Evolutionary conservation across 2,329 filamentous ascomycete species (phyloP).

Genomic region (Ophiostoma piceae): DNA sequence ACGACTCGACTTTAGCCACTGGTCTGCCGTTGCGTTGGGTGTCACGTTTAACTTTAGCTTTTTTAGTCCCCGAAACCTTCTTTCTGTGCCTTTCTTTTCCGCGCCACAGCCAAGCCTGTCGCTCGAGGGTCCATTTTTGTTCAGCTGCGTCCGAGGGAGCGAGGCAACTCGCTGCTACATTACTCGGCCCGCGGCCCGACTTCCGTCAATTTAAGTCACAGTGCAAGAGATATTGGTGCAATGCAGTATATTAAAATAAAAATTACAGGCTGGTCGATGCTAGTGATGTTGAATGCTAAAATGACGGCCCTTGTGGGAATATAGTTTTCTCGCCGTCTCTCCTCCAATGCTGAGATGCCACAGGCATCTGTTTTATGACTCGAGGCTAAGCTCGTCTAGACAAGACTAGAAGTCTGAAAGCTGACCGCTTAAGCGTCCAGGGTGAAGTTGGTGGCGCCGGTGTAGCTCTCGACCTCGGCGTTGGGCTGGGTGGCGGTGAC

Average conservation of each 20-base stretch:
- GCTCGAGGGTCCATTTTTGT: too few relatives aligned
- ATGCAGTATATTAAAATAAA: not conserved
- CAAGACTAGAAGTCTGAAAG: too few relatives aligned
- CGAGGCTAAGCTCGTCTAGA: too few relatives aligned
- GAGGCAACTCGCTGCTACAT: too few relatives aligned
- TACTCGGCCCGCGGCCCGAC: too few relatives aligned
- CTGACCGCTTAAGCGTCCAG: not conserved
- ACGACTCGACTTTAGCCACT: not conserved
- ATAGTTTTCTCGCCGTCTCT: not conserved
- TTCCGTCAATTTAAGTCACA: too few relatives aligned
- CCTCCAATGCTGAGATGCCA: not conserved
- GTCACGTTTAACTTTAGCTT: not conserved
- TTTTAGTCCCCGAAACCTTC: not conserved
- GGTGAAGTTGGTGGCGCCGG: not conserved
- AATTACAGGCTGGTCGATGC: not conserved
- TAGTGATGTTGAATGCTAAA: not conserved
- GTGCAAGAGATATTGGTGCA: not conserved
- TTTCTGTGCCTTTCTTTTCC: not conserved
- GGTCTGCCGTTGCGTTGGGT: too few relatives aligned
- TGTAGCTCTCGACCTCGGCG: constrained; percentile 6
- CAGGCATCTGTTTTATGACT: too few relatives aligned
- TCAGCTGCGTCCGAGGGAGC: too few relatives aligned
- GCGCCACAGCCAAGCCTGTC: not conserved
- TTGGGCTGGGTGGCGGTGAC: not conserved
- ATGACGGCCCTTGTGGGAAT: not conserved